Evolutionary conservation across 1,139 yeast species (phyloP), one percentile per base, ranked within the genome.

Genomic region (Blastobotrys ciferrii): DNA sequence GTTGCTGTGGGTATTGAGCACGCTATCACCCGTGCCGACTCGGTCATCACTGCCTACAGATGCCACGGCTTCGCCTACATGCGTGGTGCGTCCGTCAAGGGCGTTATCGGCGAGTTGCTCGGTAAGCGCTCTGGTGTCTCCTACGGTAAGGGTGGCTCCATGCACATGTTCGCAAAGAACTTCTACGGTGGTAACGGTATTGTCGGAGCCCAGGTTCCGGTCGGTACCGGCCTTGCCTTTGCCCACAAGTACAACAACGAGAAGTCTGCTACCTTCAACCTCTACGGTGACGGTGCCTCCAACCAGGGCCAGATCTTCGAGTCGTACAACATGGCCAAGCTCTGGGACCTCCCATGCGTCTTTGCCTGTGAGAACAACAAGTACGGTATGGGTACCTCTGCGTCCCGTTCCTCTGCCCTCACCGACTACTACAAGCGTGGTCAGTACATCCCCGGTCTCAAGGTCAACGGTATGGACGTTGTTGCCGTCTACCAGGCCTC

Each of bases 331-430:
- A 92, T 92, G 98, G 98, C 98, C 67, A 94, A 92, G 76, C 82
- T 92, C 70, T 92, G 97, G 97, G 83, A 89, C 74, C 80, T 92
- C 68, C 98, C 98, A 59, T 84, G 88, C 67, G 74, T 92, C 59
- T 92, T 88, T 68, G 89, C 94, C 58, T 92, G 98, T 78, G 98
- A 92, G 75, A 92, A 92, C 81, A 92, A 92, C 83, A 92, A 89
- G 76, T 92, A 92, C 71, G 98, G 98, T 79, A 92, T 92, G 98
- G 98, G 98, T 75, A 92, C 98, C 48, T 75, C 98, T 58, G 98
- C 98, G 51, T 74, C 95, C 48, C 84, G 98, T 75, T 88, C 98
- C 13, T 89, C 97, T 51, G 98, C 98, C 46, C 75, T 89, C 78
- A 84, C 95, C 53, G 98, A 92, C 65, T 92, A 89, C 80, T 87